Percentiles rank a stretch among this genome's conserved stretches.
Conservation (phyloP, 306 rosid species). For the Pyrus communis region DNA sequence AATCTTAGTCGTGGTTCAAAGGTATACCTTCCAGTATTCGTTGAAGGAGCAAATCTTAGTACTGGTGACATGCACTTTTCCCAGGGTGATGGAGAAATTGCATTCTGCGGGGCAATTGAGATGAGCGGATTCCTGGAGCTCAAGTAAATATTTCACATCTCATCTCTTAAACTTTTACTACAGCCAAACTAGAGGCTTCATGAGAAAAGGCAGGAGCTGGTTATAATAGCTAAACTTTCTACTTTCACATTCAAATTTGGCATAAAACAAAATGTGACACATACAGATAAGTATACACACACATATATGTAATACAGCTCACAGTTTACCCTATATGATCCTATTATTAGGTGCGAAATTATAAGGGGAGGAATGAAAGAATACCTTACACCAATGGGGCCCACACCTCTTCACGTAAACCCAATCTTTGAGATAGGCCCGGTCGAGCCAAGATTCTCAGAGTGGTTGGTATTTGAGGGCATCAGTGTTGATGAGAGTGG, state of each 20-base stretch:
- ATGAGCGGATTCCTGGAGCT: conserved; percentile 97
- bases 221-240: neutral
- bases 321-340: neutral
- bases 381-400: conserved; percentile 98
- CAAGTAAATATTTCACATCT: conserved; percentile 36
- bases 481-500: conserved; percentile 79
- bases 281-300: neutral
- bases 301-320: neutral
- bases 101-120: conserved; percentile 92
- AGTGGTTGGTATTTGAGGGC: conserved; percentile 86
- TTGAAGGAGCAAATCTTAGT: conserved; percentile 91
- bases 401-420: conserved; percentile 74
- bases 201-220: neutral
- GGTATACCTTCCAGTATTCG: conserved; percentile 78
- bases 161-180: neutral
- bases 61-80: conserved; percentile 95
- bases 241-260: neutral
- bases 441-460: conserved; percentile 86
- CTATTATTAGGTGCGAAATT: conserved; percentile 59
- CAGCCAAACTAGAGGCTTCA: neutral
- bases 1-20: conserved; percentile 83
- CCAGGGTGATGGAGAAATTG: conserved; percentile 86
- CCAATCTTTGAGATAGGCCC: conserved; percentile 92
- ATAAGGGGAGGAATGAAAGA: conserved; percentile 93
- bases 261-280: neutral